These are phyloP conservation scores for Gorgonomyces haynaldii DNA, from an alignment of 192 early-diverging fungal species.

Conservation along the genomic window DNA sequence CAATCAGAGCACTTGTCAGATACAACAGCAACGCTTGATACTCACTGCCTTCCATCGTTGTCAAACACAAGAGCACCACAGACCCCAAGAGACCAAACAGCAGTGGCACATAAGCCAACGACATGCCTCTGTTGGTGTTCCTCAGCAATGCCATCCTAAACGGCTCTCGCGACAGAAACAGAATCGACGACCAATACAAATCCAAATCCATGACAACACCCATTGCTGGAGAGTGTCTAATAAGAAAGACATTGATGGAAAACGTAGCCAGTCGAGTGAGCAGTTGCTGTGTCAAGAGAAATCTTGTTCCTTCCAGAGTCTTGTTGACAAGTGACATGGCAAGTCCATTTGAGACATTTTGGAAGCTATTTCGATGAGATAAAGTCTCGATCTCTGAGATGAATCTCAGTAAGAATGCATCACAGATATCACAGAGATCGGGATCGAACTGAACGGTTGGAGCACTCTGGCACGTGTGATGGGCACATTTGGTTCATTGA, in stretches of 20 bases:
- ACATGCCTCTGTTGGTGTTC: conserved; percentile 36
- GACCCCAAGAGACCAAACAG: conserved; percentile 18
- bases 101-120: conserved; percentile 52
- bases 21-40: conserved; percentile 51
- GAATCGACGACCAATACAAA: conserved; percentile 73
- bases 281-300: conserved; percentile 64
- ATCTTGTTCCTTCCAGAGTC: conserved; percentile 55
- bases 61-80: background rate
- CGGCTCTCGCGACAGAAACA: conserved; percentile 73
- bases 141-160: conserved; percentile 36
- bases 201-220: conserved; percentile 79
- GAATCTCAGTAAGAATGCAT: no score
- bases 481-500: no score
- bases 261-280: conserved; percentile 71
- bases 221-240: conserved; percentile 63
- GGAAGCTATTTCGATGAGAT: no score
- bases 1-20: conserved; percentile 62
- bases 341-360: no score
- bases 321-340: conserved; percentile 3
- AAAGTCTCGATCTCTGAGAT: no score
- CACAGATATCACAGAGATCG: no score
- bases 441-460: no score
- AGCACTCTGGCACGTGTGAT: no score
- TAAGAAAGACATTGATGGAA: conserved; percentile 61
- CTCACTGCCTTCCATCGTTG: background rate